Conservation (phyloP, 2,329 filamentous ascomycete species). For the Xylaria sp. region DNA sequence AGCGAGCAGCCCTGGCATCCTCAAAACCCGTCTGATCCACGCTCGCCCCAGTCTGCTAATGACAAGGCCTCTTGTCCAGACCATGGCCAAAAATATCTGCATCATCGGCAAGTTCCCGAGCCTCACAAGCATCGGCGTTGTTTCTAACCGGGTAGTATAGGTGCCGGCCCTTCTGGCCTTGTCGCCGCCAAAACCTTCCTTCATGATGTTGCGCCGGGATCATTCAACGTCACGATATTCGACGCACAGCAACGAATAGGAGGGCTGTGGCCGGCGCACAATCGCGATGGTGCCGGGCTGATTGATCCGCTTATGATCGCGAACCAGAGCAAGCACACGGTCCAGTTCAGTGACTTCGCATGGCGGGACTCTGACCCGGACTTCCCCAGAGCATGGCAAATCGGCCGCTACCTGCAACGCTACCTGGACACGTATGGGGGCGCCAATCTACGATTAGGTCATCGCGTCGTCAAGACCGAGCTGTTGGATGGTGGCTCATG, state of each 20-base stretch:
- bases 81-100: conserved; percentile 46
- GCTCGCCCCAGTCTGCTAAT: too few species aligned
- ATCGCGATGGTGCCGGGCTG: conserved; percentile 44
- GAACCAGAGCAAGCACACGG: conserved; percentile 73
- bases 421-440: conserved; percentile 55
- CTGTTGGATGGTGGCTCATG: conserved; percentile 35
- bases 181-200: conserved; percentile 69
- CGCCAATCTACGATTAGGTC: conserved; percentile 45
- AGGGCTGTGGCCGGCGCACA: conserved; percentile 66
- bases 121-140: background rate
- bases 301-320: conserved; percentile 63
- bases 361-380: conserved; percentile 59
- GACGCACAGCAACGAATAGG: conserved; percentile 62
- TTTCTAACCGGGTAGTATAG: conserved; percentile 35
- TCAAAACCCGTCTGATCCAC: too few species aligned
- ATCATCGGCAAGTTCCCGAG: conserved; percentile 41
- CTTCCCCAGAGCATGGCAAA: conserved; percentile 72
- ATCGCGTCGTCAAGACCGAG: conserved; percentile 40
- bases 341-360: conserved; percentile 65
- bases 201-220: conserved; percentile 47
- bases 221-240: conserved; percentile 65
- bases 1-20: too few species aligned
- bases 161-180: conserved; percentile 63
- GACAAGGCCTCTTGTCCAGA: conserved; percentile 1
- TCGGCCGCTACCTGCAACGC: conserved; percentile 63